Base-by-base conservation (phyloP, 371 early-diverging fungal species). In the Rhizopus microsporus region DNA sequence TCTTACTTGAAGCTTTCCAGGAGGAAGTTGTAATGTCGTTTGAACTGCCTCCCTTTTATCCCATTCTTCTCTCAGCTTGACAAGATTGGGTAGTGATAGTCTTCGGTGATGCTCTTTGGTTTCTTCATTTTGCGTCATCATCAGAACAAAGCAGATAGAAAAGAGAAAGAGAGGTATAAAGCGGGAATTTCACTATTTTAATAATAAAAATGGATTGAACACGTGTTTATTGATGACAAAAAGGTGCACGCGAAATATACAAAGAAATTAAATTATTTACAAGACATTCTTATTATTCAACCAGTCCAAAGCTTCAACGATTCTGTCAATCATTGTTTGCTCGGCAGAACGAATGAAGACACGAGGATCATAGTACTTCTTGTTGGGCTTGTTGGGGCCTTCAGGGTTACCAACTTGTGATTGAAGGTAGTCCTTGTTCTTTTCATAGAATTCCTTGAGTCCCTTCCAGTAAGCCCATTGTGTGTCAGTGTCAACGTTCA, bases 351-450 rank as follows among this genome's bases (percentile, higher is more conserved):
- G 91, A 60, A 94, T 71, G 69, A 85, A 94, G 68, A 91, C 91
- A 71, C 95, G 90, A 47, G 95, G 95, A 68, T 94, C 95, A 74
- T 94, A 94, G 80, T 82, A 88, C 82, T 94, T 94, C 90, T 94
- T 94, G 88, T 94, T 94, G 73, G 94, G 95, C 84, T 93, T 93
- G 77, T 84, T 83, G 16, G 77, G 76, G 56, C 94, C 94, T 56
- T 93, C 93, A 59, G 94, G 94, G 81, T 94, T 94, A 59, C 95
- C 95, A 55, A 94, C 91, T 80, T 94, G 94, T 37, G 78, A 62
- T 80, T 92, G 88, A 53, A 94, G 85, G 71, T 93, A 91, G 38
- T 58, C 87, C 80, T 87, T 83, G 78, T 89, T 82, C 61, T 68
- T 67, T 59, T 88, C 82, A 60, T 88, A 87, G 67, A 84, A 91